phyloP scores from a whole-genome alignment of 1,139 yeast species.

The Lodderomyces margitis region DNA sequence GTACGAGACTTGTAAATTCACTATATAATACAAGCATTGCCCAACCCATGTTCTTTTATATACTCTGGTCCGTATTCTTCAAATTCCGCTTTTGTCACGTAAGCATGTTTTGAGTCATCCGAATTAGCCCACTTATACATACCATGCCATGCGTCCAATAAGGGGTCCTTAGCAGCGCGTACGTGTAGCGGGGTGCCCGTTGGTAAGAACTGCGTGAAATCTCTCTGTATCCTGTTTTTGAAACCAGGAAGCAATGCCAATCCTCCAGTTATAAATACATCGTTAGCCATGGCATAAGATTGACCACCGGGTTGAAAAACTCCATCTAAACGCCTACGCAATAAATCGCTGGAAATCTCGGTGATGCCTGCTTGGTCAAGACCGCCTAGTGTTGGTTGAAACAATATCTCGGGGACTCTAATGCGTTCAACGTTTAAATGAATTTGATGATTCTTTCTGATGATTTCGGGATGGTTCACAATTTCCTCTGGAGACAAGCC shows the following conservation, averaged over 20 bases:
- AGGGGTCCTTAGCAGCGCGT: slow-evolving; percentile 63
- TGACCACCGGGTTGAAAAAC: slow-evolving; percentile 53
- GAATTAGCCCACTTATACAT: slow-evolving; percentile 77
- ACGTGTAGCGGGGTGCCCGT: slow-evolving; percentile 62
- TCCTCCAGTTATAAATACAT: slow-evolving; percentile 87
- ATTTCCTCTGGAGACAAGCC: slow-evolving; percentile 45
- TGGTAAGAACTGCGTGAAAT: slow-evolving; percentile 71
- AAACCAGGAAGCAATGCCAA: slow-evolving; percentile 65
- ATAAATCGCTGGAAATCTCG: slow-evolving; percentile 70
- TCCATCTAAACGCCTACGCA: slow-evolving; percentile 59
- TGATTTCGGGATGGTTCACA: slow-evolving; percentile 44
- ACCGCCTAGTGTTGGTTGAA: slow-evolving; percentile 95
- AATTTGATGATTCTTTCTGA: slow-evolving; percentile 65
- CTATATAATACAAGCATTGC: slow-evolving; percentile 46
- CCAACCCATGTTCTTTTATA: slow-evolving; percentile 81
- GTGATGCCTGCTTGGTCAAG: slow-evolving; percentile 90
- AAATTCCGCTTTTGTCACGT: slow-evolving; percentile 69
- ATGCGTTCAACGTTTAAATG: slow-evolving; percentile 89
- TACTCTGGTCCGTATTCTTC: slow-evolving; percentile 89
- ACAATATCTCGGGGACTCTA: slow-evolving; percentile 85
- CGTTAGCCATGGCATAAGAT: slow-evolving; percentile 50
- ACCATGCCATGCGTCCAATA: slow-evolving; percentile 88
- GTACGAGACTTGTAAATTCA: background rate
- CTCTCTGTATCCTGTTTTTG: slow-evolving; percentile 60
- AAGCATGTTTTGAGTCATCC: slow-evolving; percentile 44